Base-by-base conservation (phyloP, 2,329 filamentous ascomycete species). In the Aureobasidium lini region DNA sequence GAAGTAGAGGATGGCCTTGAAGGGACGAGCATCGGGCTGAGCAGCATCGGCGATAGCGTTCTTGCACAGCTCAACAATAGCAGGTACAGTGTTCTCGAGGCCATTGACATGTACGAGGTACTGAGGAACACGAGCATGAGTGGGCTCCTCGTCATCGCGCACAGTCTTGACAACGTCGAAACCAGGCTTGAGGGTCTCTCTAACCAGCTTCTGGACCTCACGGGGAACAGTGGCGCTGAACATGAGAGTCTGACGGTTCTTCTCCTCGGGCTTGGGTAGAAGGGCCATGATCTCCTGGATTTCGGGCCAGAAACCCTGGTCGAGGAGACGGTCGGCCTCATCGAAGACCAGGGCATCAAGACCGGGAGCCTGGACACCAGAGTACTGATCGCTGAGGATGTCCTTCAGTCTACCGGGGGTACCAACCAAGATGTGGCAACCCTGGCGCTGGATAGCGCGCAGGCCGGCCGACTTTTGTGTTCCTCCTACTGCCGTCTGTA, bases 1-100 rank as follows among this genome's bases (percentile, higher is more conserved):
- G 71, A 93, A 87, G 76, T 96, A 99, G 43, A 96, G 78, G 62
- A 99, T 95, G n/a, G 90, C 90, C 80, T 99, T 99, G 82, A 97
- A 96, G 0, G 90, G 89, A 15, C 72, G 72, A 3, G 62, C 67
- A 4, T 72, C 71, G 1, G 66, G 72, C 63, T 72, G 68, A 63
- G 71, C 65, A 66, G 74, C 61, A 42, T 69, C 59, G 32, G 77
- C 66, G n/a, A 79, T 72, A 66, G 88, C 84, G 37, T 81, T 80
- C 58, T 85, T 76, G 48, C 86, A 77, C 54, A 96, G 80, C 73
- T 97, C 92, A 57, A 94, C 79, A 18, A 97, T 71, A 2, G 87
- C 75, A 15, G 94, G 90, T 62, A 90, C 79, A 43, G 86, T 75
- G 71, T 96, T 95, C 67, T 90, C 86, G 70, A 89, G 86, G 34